These are phyloP conservation scores for Nannochloropsis salina DNA, from an alignment of 108 stramenopile species.

Conservation along the genomic window DNA sequence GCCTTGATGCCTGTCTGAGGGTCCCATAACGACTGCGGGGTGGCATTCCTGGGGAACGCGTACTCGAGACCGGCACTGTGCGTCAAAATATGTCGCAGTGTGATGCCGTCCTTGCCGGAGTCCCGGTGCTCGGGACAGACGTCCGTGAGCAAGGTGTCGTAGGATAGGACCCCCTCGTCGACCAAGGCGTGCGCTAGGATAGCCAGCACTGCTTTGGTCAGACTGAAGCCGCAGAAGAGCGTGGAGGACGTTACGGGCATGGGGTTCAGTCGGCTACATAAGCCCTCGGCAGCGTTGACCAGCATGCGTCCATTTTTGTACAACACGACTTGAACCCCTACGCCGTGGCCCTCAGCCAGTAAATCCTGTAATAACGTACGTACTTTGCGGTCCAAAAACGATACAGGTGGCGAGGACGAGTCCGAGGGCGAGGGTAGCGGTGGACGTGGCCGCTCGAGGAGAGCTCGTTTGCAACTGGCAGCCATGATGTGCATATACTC, in stretches of 20 bases:
- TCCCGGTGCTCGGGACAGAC: slow-evolving; percentile 42
- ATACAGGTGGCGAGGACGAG: slow-evolving; percentile 30
- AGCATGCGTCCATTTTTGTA: slow-evolving; percentile 29
- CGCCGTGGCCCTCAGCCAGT: slow-evolving; percentile 29
- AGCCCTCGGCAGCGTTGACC: slow-evolving; percentile 36
- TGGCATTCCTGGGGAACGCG: slow-evolving; percentile 34
- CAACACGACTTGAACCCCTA: slow-evolving; percentile 45
- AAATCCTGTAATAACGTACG: slow-evolving; percentile 26
- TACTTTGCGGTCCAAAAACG: slow-evolving; percentile 37
- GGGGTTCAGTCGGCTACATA: slow-evolving; percentile 40
- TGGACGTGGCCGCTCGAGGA: not conserved
- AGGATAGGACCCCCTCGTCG: slow-evolving; percentile 28
- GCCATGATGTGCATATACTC: slow-evolving; percentile 47
- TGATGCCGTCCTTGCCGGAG: slow-evolving; percentile 32
- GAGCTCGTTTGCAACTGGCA: slow-evolving; percentile 29
- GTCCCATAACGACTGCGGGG: slow-evolving; percentile 32
- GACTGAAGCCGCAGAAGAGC: slow-evolving; percentile 40
- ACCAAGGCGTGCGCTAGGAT: slow-evolving; percentile 38
- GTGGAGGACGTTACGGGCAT: slow-evolving; percentile 31
- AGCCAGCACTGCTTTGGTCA: slow-evolving; percentile 38
- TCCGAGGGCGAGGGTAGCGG: not conserved
- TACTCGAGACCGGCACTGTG: slow-evolving; percentile 47
- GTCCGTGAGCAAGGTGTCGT: slow-evolving; percentile 38
- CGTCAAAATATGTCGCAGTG: slow-evolving; percentile 45
- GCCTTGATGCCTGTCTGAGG: slow-evolving; percentile 21